Evolutionary conservation across 208 protist genomes (phyloP).

Genomic region (Trypanosoma vivax): DNA sequence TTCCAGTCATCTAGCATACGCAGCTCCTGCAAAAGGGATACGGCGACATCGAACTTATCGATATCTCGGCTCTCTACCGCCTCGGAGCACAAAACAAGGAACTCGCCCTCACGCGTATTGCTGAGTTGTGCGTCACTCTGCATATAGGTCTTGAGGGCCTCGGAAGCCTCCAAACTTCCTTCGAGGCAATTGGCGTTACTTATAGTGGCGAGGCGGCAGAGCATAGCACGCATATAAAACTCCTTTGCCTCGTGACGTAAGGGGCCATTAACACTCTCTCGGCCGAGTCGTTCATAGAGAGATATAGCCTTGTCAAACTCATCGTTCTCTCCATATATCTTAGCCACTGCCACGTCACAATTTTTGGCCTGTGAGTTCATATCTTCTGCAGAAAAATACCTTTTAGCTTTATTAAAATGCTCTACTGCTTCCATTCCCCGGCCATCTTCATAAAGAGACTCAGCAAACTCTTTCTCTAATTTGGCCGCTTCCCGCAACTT

Average conservation of each 20-base stretch:
- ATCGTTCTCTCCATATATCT: conserved; percentile 71
- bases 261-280: conserved; percentile 24
- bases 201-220: conserved; percentile 74
- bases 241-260: conserved; percentile 86
- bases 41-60: conserved; percentile 71
- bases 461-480: conserved; percentile 67
- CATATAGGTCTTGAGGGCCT: conserved; percentile 68
- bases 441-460: conserved; percentile 46
- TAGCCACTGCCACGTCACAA: conserved; percentile 77
- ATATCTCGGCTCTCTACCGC: conserved; percentile 59
- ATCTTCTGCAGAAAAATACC: conserved; percentile 82
- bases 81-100: conserved; percentile 59
- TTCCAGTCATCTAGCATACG: conserved; percentile 83
- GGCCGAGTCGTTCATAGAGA: conserved; percentile 75
- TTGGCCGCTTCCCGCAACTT: conserved; percentile 48
- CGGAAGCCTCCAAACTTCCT: conserved; percentile 50
- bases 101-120: conserved; percentile 76
- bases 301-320: conserved; percentile 73
- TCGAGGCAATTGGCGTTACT: conserved; percentile 70
- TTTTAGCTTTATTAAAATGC: conserved; percentile 70
- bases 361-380: conserved; percentile 61
- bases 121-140: conserved; percentile 57
- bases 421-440: conserved; percentile 53
- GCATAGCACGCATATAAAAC: conserved; percentile 73
- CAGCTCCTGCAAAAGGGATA: conserved; percentile 69